Percentiles rank a stretch among this genome's conserved stretches.
phyloP scores from a whole-genome alignment of 306 rosid genomes.

The Prunus davidiana region DNA sequence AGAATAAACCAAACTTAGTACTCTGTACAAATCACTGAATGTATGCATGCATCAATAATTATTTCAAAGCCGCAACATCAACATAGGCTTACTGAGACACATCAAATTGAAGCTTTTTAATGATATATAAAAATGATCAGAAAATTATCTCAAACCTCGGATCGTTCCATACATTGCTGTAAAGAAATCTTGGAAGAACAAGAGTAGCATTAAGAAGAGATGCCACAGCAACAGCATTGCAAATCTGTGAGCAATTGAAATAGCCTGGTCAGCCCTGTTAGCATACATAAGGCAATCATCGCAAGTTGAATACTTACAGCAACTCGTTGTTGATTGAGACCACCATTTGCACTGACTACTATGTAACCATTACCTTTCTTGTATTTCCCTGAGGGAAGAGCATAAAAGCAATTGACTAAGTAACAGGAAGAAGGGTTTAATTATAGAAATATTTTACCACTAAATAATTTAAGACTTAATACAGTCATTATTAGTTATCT shows the following conservation, averaged over 20 bases:
- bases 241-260: conserved; percentile 58
- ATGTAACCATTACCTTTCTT: conserved; percentile 71
- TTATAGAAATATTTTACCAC: neutral
- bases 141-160: conserved; percentile 59
- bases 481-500: neutral
- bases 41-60: conserved; percentile 1
- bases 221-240: conserved; percentile 92
- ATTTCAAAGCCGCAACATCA: neutral
- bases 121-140: neutral
- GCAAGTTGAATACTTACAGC: conserved; percentile 60
- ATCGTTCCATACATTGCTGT: conserved; percentile 98
- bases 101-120: neutral
- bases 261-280: conserved; percentile 32
- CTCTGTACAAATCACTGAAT: neutral
- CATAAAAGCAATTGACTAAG: conserved; percentile 12
- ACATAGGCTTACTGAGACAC: too few species aligned
- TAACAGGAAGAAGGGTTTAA: neutral
- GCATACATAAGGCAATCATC: neutral
- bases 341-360: conserved; percentile 89
- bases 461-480: neutral
- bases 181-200: conserved; percentile 71
- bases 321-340: conserved; percentile 97
- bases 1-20: neutral
- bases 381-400: conserved; percentile 48
- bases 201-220: conserved; percentile 90